These are phyloP conservation scores for Pyrus communis DNA, from an alignment of 306 rosid species.

Conservation along the genomic window DNA sequence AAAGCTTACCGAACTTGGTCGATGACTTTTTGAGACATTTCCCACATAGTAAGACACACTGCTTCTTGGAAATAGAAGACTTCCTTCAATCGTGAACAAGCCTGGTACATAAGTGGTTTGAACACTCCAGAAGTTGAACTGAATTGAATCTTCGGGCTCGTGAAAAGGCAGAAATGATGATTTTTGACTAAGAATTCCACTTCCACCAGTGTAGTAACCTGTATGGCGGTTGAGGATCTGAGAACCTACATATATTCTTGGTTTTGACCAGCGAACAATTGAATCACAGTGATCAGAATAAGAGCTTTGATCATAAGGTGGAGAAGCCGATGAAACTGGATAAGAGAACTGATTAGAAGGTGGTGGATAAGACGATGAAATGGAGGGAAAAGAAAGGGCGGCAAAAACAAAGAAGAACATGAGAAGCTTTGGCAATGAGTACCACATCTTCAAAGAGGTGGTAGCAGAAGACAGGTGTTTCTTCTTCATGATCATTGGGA, in stretches of 20 bases:
- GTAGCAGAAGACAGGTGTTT: not conserved
- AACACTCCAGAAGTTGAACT: not conserved
- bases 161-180: not conserved
- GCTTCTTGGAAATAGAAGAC: conserved; percentile 11
- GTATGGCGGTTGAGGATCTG: not conserved
- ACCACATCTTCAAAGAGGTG: not conserved
- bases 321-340: conserved; percentile 3
- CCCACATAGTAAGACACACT: not conserved
- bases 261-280: conserved; percentile 16
- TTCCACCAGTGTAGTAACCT: conserved; percentile 32
- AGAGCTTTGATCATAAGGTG: not conserved
- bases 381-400: no score
- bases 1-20: not conserved
- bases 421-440: conserved; percentile 21
- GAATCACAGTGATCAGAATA: conserved; percentile 38
- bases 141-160: not conserved
- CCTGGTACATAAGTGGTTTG: conserved; percentile 13
- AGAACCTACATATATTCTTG: not conserved
- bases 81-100: conserved; percentile 25
- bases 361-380: no score
- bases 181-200: not conserved
- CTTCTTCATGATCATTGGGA: not conserved
- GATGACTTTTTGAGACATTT: not conserved
- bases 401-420: conserved; percentile 5
- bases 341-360: no score